Base-by-base conservation (phyloP, 2,329 filamentous ascomycete species). In the Fusarium sp. region DNA sequence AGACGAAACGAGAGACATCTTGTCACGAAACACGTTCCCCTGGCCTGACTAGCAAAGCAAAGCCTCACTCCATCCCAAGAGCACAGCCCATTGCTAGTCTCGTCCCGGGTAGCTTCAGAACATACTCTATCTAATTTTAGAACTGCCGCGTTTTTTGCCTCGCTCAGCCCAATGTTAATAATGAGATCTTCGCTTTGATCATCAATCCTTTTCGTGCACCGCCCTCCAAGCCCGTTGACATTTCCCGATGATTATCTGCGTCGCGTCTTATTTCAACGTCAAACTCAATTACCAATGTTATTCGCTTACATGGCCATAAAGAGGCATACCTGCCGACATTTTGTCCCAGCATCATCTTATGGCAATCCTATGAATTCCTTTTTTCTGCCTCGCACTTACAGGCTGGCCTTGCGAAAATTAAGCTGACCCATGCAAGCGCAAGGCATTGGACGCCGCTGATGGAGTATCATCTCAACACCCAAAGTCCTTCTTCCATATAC, bases 91-190 rank as follows among this genome's bases (percentile, higher is more conserved):
- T 59, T 58, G 24, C 47, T 70, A 65, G 62, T 54, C 56, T 60
- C 59, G 61, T 54, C 56, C 62, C 65, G 61, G 62, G 62, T 64
- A 65, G 62, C 27, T 53, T 53, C 46, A 24, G 51, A 51, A 59
- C 30, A 30, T 32, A 52, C 40, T 25, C 29, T 46, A 48, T 64
- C 73, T 75, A 75, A 75, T 67, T 75, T 75, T 75, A 75, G 73
- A 65, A 68, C 25, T 61, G 53, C 64, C 53, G 53, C 63, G 57
- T 58, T 61, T 69, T 70, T 72, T 57, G 32, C 59, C 53, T 72
- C 57, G 25, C 73, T 75, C 73, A 75, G 73, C 72, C 72, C 32
- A 53, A 34, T 25, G 34, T n/a, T n/a, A 25, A 12, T 51, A 16
- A 24, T 52, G 18, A 20, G 24, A 52, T 52, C 32, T 16, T 40